Percentiles rank a stretch among this genome's conserved stretches.
Evolutionary conservation across 164 flowering plant genomes (phyloP).

Genomic region (Chimonanthus praecox): DNA sequence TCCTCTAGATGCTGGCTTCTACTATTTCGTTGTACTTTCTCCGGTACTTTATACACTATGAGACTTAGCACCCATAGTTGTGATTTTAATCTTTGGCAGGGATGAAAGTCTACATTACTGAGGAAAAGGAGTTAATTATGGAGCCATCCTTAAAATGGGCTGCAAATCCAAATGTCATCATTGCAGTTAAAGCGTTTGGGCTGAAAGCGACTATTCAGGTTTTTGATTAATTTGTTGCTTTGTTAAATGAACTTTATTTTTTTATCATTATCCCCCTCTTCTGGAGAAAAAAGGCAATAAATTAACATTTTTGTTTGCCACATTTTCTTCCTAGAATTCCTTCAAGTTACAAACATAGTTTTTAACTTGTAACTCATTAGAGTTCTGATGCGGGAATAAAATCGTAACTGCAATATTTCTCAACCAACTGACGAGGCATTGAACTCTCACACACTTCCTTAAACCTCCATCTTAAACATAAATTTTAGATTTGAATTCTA

Average conservation of each 20-base stretch:
- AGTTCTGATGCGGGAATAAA: no score
- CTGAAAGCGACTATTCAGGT: constrained; percentile 56
- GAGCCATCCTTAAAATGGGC: constrained; percentile 94
- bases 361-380: not conserved
- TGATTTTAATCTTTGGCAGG: constrained; percentile 35
- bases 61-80: not conserved
- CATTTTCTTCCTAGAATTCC: not conserved
- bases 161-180: constrained; percentile 77
- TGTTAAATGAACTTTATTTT: not conserved
- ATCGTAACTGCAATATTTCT: no score
- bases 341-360: not conserved
- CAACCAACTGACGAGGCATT: no score
- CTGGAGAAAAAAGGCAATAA: not conserved
- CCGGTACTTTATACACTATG: not conserved
- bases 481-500: no score
- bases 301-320: no score
- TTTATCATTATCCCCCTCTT: not conserved
- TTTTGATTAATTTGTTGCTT: not conserved
- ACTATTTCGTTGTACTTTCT: no score
- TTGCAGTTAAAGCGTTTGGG: constrained; percentile 88
- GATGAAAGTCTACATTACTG: constrained; percentile 87
- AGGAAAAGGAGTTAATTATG: constrained; percentile 97
- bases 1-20: no score
- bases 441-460: no score
- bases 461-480: no score